Percentiles rank a stretch among this genome's conserved stretches.
Evolutionary conservation across 2,329 filamentous ascomycete genomes (phyloP).

Genomic region (Fusarium compactum): DNA sequence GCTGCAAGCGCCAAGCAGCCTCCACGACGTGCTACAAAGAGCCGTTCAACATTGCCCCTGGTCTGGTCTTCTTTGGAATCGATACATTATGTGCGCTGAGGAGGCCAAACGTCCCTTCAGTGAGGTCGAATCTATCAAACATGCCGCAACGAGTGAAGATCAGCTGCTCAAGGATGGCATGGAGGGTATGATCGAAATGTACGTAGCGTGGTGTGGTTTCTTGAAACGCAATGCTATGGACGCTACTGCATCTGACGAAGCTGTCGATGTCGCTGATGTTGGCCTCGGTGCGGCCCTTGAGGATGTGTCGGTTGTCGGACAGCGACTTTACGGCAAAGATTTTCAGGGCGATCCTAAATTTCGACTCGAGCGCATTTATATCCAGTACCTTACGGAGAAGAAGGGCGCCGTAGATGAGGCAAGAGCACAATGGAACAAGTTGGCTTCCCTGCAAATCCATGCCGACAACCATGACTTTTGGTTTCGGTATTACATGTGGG

Average conservation of each 20-base stretch:
- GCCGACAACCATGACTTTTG: conserved; percentile 92
- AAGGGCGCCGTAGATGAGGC: conserved; percentile 82
- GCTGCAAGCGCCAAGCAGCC: conserved; percentile 53
- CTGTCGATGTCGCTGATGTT: conserved; percentile 89
- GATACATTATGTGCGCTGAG: conserved; percentile 88
- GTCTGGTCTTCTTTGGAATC: conserved; percentile 91
- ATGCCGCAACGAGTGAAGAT: conserved; percentile 87
- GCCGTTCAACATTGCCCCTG: conserved; percentile 93
- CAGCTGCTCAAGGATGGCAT: conserved; percentile 88
- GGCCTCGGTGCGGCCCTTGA: conserved; percentile 88
- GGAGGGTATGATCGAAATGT: conserved; percentile 89
- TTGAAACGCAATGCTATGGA: conserved; percentile 87
- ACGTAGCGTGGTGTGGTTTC: conserved; percentile 94
- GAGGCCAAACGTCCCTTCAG: conserved; percentile 80
- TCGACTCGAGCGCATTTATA: conserved; percentile 89
- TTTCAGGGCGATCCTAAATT: conserved; percentile 91
- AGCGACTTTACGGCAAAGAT: conserved; percentile 76
- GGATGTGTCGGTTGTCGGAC: conserved; percentile 83
- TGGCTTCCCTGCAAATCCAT: conserved; percentile 72
- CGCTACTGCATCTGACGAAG: conserved; percentile 79
- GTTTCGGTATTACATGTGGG: conserved; percentile 92
- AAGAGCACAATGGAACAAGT: conserved; percentile 79
- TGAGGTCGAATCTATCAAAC: conserved; percentile 90
- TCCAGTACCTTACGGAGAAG: conserved; percentile 90
- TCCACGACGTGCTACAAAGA: conserved; percentile 80